Percentiles rank a stretch among this genome's conserved stretches.
Conservation (phyloP, 768 basidiomycete genomes). For the Cystofilobasidium ferigula region DNA sequence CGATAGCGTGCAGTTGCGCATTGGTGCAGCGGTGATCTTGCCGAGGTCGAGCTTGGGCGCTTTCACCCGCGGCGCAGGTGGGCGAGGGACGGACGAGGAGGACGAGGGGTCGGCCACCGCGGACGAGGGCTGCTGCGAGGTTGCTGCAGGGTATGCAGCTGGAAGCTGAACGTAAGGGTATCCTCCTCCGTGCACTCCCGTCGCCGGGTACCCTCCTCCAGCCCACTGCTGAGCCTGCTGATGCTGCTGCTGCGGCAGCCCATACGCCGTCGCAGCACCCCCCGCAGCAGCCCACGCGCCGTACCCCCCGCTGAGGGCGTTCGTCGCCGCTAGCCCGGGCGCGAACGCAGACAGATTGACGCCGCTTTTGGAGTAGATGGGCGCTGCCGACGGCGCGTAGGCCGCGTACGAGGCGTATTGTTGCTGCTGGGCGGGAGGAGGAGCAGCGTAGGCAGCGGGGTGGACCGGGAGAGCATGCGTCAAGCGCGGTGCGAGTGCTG, state of each 20-base stretch:
- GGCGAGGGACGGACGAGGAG: not conserved
- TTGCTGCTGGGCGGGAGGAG: not conserved
- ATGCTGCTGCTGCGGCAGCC: not conserved
- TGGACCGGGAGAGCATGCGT: not conserved
- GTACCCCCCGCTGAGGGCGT: not conserved
- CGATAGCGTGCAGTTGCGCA: constrained; percentile 18
- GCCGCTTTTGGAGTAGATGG: not conserved
- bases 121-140: not conserved
- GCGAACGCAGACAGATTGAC: not conserved
- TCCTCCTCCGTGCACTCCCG: too few relatives aligned
- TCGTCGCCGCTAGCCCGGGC: not conserved
- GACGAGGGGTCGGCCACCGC: not conserved
- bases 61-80: not conserved
- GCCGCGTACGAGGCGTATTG: not conserved
- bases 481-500: not conserved
- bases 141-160: not conserved
- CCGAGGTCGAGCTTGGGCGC: constrained; percentile 9
- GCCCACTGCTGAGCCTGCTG: not conserved
- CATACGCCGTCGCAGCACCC: too few relatives aligned
- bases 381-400: not conserved
- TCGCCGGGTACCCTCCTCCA: not conserved
- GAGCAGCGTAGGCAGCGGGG: not conserved
- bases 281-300: not conserved
- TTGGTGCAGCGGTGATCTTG: constrained; percentile 8
- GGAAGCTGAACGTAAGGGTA: too few relatives aligned